Evolutionary conservation across 2,329 filamentous ascomycete genomes (phyloP).

Genomic region (Thelonectria blattea): DNA sequence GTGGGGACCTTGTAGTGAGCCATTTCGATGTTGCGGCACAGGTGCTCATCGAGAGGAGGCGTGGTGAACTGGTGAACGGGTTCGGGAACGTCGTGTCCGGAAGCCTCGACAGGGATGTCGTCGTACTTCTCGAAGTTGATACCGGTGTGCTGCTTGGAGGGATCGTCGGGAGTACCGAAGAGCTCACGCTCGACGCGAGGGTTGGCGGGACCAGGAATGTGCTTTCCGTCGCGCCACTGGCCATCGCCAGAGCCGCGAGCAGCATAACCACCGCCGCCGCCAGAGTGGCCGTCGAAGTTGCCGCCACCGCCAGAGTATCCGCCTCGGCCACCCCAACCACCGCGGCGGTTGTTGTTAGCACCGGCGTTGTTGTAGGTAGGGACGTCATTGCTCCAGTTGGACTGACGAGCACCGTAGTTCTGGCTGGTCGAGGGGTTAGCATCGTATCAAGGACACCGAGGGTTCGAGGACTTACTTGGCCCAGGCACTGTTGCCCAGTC

Average conservation of each 20-base stretch:
- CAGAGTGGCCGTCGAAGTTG: slow-evolving; percentile 73
- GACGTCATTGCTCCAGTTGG: slow-evolving; percentile 43
- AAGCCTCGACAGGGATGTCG: slow-evolving; percentile 97
- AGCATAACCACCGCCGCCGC: slow-evolving; percentile 73
- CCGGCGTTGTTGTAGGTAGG: slow-evolving; percentile 38
- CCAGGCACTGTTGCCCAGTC: slow-evolving; percentile 70
- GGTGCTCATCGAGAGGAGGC: slow-evolving; percentile 92
- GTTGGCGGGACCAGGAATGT: slow-evolving; percentile 88
- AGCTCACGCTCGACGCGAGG: slow-evolving; percentile 92
- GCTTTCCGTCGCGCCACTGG: slow-evolving; percentile 96
- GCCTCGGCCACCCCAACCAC: slow-evolving; percentile 46
- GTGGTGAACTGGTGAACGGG: slow-evolving; percentile 90
- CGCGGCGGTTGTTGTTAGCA: slow-evolving; percentile 39
- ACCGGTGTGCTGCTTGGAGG: slow-evolving; percentile 93
- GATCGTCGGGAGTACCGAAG: slow-evolving; percentile 89
- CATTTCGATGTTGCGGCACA: slow-evolving; percentile 90
- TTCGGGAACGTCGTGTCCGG: slow-evolving; percentile 90
- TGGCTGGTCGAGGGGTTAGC: slow-evolving; percentile 34
- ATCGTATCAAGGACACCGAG: not conserved
- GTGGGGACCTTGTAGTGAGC: slow-evolving; percentile 95
- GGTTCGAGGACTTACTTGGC: slow-evolving; percentile 56
- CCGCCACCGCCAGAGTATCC: slow-evolving; percentile 47
- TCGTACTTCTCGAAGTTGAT: slow-evolving; percentile 99
- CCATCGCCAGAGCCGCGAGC: slow-evolving; percentile 90
- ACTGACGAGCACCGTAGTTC: slow-evolving; percentile 44